phyloP scores from a whole-genome alignment of 2,329 filamentous ascomycete genomes.

The Fusarium clavum region DNA sequence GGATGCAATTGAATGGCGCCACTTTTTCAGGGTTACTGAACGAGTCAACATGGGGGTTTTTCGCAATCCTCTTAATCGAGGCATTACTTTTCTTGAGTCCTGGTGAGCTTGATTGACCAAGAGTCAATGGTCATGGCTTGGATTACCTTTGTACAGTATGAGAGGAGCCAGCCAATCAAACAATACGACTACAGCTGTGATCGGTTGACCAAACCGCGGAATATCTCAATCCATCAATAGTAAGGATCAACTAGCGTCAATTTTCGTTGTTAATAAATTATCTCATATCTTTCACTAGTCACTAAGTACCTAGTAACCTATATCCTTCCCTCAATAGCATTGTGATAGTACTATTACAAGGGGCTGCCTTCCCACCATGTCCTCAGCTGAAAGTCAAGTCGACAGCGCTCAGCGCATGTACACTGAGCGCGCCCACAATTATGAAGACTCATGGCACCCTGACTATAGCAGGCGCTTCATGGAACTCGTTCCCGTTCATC shows the following conservation, averaged over 20 bases:
- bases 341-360: not conserved
- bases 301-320: too few relatives aligned
- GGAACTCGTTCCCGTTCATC: conserved; percentile 37
- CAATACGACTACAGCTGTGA: not conserved
- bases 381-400: conserved; percentile 15
- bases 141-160: not conserved
- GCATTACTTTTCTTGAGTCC: not conserved
- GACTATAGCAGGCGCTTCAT: conserved; percentile 50
- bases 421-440: conserved; percentile 45
- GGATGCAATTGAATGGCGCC: conserved; percentile 1
- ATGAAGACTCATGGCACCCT: conserved; percentile 52
- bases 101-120: not conserved
- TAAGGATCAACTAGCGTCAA: not conserved
- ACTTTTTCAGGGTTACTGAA: not conserved
- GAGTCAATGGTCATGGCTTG: not conserved
- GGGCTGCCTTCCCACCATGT: conserved; percentile 3
- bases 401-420: conserved; percentile 48
- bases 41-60: not conserved
- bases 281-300: not conserved
- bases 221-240: not conserved
- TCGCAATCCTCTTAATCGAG: not conserved
- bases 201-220: conserved; percentile 6
- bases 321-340: not conserved
- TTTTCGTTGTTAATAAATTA: not conserved
- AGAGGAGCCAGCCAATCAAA: conserved; percentile 8